phyloP scores from a whole-genome alignment of 73 alveolate genomes.

The Paramecium tetraurelia region DNA sequence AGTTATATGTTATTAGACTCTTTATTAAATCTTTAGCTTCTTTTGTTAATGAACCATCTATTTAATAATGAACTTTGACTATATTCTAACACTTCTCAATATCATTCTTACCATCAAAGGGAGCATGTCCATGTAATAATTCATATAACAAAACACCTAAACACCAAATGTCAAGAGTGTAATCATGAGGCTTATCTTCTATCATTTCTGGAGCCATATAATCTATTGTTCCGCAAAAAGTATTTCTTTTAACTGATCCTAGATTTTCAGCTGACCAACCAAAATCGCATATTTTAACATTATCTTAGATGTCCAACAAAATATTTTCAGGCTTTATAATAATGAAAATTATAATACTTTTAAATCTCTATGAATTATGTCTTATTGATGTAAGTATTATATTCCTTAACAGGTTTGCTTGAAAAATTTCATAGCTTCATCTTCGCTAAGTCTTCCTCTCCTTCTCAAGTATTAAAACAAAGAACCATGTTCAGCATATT shows the following conservation, averaged over 20 bases:
- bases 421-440: conserved; percentile 58
- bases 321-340: conserved; percentile 81
- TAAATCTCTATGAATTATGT: conserved; percentile 68
- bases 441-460: conserved; percentile 60
- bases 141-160: conserved; percentile 91
- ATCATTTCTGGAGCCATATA: conserved; percentile 94
- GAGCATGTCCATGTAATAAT: conserved; percentile 89
- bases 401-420: conserved; percentile 66
- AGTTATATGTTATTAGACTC: conserved; percentile 71
- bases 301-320: conserved; percentile 71
- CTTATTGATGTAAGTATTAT: conserved; percentile 58
- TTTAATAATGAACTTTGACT: conserved; percentile 64
- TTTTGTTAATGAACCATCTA: conserved; percentile 67
- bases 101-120: conserved; percentile 69
- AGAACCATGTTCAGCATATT: conserved; percentile 72
- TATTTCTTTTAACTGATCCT: conserved; percentile 65
- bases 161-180: conserved; percentile 91
- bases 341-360: not conserved
- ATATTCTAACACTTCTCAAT: conserved; percentile 66
- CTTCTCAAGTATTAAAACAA: conserved; percentile 54
- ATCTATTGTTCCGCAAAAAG: conserved; percentile 85
- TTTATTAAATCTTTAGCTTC: conserved; percentile 81
- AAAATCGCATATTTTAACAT: conserved; percentile 89
- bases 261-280: conserved; percentile 84
- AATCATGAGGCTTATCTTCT: conserved; percentile 76